Percentiles rank a stretch among this genome's conserved stretches.
These are phyloP conservation scores for Astrothelium subdiscretum DNA, from an alignment of 495 filamentous ascomycete species.

Conservation along the genomic window DNA sequence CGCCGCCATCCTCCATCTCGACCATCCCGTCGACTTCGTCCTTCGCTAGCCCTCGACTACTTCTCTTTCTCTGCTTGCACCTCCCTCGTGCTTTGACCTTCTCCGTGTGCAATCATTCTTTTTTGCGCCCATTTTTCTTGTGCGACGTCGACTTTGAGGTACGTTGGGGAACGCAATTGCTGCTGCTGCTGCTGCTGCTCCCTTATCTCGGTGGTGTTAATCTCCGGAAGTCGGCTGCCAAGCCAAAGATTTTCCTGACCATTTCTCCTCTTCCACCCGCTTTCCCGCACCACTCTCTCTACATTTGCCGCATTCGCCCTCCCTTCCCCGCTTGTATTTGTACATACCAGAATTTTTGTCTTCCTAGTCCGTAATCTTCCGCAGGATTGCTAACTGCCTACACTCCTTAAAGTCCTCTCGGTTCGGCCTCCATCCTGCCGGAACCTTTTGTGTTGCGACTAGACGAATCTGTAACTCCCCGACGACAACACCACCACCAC, in stretches of 20 bases:
- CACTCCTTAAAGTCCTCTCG: neutral
- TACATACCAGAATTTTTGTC: slow-evolving; percentile 1
- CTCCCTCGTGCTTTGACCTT: neutral
- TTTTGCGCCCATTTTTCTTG: neutral
- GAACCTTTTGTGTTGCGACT: neutral
- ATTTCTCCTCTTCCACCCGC: neutral
- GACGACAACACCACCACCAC: neutral
- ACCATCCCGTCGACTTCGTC: neutral
- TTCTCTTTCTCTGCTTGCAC: neutral
- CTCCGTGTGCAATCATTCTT: neutral
- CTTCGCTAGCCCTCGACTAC: neutral
- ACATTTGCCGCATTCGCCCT: neutral
- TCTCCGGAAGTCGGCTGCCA: slow-evolving; percentile 1
- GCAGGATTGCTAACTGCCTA: neutral
- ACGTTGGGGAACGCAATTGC: neutral
- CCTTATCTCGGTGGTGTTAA: slow-evolving; percentile 1
- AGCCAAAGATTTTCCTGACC: neutral
- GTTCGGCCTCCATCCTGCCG: neutral
- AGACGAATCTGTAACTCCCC: slow-evolving; percentile 4
- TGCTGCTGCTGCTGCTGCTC: neutral
- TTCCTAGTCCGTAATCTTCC: neutral
- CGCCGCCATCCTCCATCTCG: neutral
- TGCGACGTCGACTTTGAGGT: neutral
- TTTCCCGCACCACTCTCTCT: neutral
- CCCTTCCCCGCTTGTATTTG: neutral